phyloP scores from a whole-genome alignment of 2,329 filamentous ascomycete genomes.

The Fusarium anthophilum region DNA sequence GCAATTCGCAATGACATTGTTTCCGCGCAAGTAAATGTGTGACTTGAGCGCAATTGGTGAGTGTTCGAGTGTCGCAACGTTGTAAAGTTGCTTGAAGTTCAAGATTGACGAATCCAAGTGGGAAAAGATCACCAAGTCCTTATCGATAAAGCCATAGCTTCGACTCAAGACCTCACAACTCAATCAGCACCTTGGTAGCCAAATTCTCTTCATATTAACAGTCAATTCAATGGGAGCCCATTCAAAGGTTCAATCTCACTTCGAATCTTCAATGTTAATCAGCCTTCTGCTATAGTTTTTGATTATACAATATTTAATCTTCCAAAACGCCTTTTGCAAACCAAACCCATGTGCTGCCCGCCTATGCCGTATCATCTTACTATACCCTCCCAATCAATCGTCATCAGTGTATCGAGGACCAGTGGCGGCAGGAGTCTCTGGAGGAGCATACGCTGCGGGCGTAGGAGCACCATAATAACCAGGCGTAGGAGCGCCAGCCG shows the following conservation, averaged over 20 bases:
- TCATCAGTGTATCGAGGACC: conserved; percentile 65
- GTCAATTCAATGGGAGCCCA: not conserved
- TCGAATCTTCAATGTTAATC: not conserved
- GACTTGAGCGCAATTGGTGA: not conserved
- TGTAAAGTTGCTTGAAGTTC: not conserved
- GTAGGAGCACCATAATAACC: conserved; percentile 71
- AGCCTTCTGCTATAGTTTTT: conserved; percentile 6
- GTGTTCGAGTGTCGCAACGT: not conserved
- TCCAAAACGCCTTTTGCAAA: conserved; percentile 35
- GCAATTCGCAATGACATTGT: conserved; percentile 1
- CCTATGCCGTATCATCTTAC: not conserved
- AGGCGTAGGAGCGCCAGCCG: conserved; percentile 74
- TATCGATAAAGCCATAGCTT: conserved; percentile 33
- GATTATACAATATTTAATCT: conserved; percentile 32
- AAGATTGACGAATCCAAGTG: not conserved
- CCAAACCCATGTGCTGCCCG: not conserved
- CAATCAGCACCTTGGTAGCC: not conserved
- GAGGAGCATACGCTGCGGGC: conserved; percentile 67
- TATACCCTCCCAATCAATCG: conserved; percentile 44
- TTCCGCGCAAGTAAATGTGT: not conserved
- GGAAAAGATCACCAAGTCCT: conserved; percentile 14
- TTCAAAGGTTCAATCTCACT: not conserved
- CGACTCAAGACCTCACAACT: not conserved
- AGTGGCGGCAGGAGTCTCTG: conserved; percentile 70
- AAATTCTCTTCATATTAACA: not conserved